phyloP scores from a whole-genome alignment of 2,329 filamentous ascomycete genomes.

The Pseudogymnoascus sp. region DNA sequence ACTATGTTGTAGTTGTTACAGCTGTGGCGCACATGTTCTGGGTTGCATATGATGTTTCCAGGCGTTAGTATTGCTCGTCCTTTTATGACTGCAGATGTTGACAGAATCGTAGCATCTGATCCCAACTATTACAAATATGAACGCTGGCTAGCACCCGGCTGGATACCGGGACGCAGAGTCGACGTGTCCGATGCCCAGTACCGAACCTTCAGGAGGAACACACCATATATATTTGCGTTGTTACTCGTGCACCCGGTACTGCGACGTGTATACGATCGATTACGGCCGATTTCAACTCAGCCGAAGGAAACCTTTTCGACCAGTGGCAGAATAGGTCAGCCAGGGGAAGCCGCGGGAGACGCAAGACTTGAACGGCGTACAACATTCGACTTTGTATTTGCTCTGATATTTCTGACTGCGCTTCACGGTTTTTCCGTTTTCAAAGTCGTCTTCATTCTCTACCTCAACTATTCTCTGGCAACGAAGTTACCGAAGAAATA shows the following conservation, averaged over 20 bases:
- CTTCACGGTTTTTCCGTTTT: slow-evolving; percentile 79
- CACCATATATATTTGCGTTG: slow-evolving; percentile 70
- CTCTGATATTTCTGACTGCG: slow-evolving; percentile 65
- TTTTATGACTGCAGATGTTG: slow-evolving; percentile 11
- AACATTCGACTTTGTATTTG: slow-evolving; percentile 77
- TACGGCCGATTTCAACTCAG: slow-evolving; percentile 19
- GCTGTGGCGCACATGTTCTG: slow-evolving; percentile 84
- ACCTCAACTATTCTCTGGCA: slow-evolving; percentile 71
- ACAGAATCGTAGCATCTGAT: slow-evolving; percentile 55
- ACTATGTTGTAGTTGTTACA: slow-evolving; percentile 59
- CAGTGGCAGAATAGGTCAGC: slow-evolving; percentile 11
- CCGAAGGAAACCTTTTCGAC: not conserved
- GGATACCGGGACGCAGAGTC: slow-evolving; percentile 87
- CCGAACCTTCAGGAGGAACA: slow-evolving; percentile 71
- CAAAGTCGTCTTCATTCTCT: slow-evolving; percentile 76
- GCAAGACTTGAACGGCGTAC: slow-evolving; percentile 59
- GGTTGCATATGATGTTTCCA: slow-evolving; percentile 76
- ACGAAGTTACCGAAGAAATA: slow-evolving; percentile 61
- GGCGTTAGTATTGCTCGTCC: slow-evolving; percentile 46
- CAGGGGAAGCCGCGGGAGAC: slow-evolving; percentile 36
- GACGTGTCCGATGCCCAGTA: slow-evolving; percentile 91
- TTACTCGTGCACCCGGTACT: slow-evolving; percentile 72
- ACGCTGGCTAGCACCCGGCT: slow-evolving; percentile 65
- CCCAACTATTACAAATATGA: slow-evolving; percentile 72
- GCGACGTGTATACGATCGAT: slow-evolving; percentile 59